Conservation (phyloP, 495 filamentous ascomycete species). For the Barbatosphaeria neglecta region DNA sequence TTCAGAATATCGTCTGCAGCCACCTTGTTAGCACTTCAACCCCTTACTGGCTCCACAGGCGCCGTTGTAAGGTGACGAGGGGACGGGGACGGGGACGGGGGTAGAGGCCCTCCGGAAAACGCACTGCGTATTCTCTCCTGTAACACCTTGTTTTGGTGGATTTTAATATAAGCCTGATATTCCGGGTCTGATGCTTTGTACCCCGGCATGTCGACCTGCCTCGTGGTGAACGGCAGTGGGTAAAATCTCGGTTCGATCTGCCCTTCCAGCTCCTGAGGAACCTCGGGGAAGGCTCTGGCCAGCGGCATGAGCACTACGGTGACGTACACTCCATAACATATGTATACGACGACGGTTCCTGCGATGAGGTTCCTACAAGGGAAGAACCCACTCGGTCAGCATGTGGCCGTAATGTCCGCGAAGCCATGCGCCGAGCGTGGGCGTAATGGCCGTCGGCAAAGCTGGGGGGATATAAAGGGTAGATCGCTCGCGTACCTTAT, state of each 20-base stretch:
- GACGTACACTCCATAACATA: constrained; percentile 12
- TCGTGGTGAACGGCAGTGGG: constrained; percentile 43
- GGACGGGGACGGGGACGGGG: no score
- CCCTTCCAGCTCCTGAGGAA: constrained; percentile 16
- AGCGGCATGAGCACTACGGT: constrained; percentile 17
- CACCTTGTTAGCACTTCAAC: constrained; percentile 5
- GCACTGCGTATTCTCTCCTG: constrained; percentile 39
- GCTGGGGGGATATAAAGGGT: background rate
- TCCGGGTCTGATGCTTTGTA: constrained; percentile 58
- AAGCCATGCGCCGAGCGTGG: no score
- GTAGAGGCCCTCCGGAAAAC: no score
- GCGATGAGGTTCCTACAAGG: background rate
- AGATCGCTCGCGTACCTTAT: constrained; percentile 14
- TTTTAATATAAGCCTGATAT: constrained; percentile 52
- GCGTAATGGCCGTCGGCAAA: background rate
- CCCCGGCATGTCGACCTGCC: constrained; percentile 22
- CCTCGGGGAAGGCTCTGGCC: constrained; percentile 4
- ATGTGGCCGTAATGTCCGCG: no score
- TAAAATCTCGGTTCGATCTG: constrained; percentile 42
- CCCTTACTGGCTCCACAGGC: no score
- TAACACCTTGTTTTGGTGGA: constrained; percentile 40
- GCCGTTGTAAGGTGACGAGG: no score
- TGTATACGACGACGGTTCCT: background rate
- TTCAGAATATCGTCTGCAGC: constrained; percentile 14
- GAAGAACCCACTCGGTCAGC: no score